Base-by-base conservation (phyloP, 2,329 filamentous ascomycete genomes). In the Fusarium sp. region DNA sequence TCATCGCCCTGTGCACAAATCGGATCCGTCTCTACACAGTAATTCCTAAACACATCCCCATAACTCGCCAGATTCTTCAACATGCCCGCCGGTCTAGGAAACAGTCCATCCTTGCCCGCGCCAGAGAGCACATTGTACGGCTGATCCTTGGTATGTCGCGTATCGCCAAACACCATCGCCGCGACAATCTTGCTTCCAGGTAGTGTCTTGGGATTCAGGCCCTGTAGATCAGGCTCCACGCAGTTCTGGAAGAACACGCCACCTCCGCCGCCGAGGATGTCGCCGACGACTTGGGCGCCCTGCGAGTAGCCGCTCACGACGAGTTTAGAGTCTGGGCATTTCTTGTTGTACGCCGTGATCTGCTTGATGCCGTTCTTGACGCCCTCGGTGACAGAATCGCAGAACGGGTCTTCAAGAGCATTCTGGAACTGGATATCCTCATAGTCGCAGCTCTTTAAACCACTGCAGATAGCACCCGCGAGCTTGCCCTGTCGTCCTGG, bases 181-280 rank as follows among this genome's bases (percentile, higher is more conserved):
- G 65, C 65, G 5, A 61, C 39, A 22, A 68, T 68, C 28, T 41
- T 68, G 45, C 39, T 68, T 3, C 65, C 65, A 0, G 65, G 65
- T 1, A 26, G 36, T 14, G 62, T 52, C 47, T 67, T 51, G 6
- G 65, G 34, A 34, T 18, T 24, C 24, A 68, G 15, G 24, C 65
- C 65, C n/a, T 42, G 14, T 1, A 67, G 34, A 15, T 68, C 30
- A 6, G 66, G 52, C 17, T 61, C 65, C 13, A 68, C 62, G 28
- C 65, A 68, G 32, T 36, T 47, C 38, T 68, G 17, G 54, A 68
- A 68, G 62, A 68, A 68, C 4, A 68, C 62, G 44, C 65, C 65
- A 24, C 65, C 65, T 22, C 62, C 65, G n/a, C 65, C 65, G 36
- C 65, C 65, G 41, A 68, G 65, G 26, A 68, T 68, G 15, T 67